These are phyloP conservation scores for Hortiboletus campestris DNA, from an alignment of 768 basidiomycete genomes.

Conservation along the genomic window DNA sequence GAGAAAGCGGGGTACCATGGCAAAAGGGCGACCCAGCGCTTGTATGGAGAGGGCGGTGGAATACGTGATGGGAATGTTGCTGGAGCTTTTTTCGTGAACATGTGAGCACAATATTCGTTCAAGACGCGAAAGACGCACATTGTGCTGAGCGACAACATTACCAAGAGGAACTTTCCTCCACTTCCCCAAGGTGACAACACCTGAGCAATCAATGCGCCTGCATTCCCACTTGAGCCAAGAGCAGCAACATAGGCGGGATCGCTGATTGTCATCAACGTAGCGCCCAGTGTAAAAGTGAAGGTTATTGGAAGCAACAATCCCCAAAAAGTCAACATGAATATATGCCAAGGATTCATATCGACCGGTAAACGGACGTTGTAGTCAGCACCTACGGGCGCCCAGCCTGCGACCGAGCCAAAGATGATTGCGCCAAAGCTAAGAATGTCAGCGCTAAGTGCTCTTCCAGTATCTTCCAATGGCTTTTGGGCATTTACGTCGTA, in stretches of 20 bases:
- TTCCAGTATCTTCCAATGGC: constrained; percentile 41
- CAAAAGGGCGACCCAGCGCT: constrained; percentile 42
- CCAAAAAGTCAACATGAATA: constrained; percentile 50
- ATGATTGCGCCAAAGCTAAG: constrained; percentile 52
- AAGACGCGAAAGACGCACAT: constrained; percentile 31
- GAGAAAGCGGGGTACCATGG: constrained; percentile 43
- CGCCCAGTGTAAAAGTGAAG: constrained; percentile 38
- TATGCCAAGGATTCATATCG: constrained; percentile 39
- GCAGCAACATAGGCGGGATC: constrained; percentile 39
- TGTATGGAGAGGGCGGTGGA: constrained; percentile 48
- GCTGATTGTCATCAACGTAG: constrained; percentile 42
- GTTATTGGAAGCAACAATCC: constrained; percentile 48
- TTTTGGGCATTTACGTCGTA: constrained; percentile 46
- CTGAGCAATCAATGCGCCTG: constrained; percentile 45
- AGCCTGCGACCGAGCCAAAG: constrained; percentile 48
- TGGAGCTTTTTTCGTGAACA: constrained; percentile 24
- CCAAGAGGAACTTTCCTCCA: constrained; percentile 40
- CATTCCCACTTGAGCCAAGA: constrained; percentile 37
- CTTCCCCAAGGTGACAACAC: constrained; percentile 45
- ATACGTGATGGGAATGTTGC: constrained; percentile 46
- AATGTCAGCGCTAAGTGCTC: constrained; percentile 43
- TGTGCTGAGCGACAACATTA: constrained; percentile 43
- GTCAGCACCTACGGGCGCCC: constrained; percentile 54
- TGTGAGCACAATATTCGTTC: background rate
- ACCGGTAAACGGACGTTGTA: constrained; percentile 51